Percentiles rank a stretch among this genome's conserved stretches.
These are phyloP conservation scores for Jacaranda copaia DNA, from an alignment of 257 asterid species.

Conservation along the genomic window DNA sequence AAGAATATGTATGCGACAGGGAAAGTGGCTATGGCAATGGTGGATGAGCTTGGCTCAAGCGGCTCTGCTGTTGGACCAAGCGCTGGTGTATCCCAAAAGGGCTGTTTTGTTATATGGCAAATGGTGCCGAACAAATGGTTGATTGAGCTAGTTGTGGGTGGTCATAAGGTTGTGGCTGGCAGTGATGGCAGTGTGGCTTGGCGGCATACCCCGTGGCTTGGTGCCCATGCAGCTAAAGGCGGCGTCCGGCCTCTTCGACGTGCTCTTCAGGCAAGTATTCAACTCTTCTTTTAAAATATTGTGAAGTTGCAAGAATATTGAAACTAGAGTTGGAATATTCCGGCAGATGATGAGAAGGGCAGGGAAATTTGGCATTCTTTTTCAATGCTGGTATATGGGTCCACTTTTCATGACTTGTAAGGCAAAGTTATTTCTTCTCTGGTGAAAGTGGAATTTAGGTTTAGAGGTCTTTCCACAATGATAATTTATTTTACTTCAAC, in stretches of 20 bases:
- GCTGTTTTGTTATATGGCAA: slow-evolving; percentile 91
- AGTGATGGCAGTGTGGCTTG: slow-evolving; percentile 87
- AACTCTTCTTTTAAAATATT: no score
- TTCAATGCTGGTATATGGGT: slow-evolving; percentile 33
- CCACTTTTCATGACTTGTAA: slow-evolving; percentile 14
- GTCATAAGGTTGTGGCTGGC: slow-evolving; percentile 82
- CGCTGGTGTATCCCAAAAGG: slow-evolving; percentile 53
- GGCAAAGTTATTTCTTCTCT: slow-evolving; percentile 15
- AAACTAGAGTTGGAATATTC: not conserved
- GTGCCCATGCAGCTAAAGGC: slow-evolving; percentile 83
- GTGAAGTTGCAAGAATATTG: no score
- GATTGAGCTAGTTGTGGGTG: slow-evolving; percentile 74
- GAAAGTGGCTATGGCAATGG: slow-evolving; percentile 72
- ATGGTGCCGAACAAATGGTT: slow-evolving; percentile 83
- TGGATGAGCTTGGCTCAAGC: slow-evolving; percentile 50
- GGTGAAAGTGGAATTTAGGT: slow-evolving; percentile 7
- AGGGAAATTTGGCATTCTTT: slow-evolving; percentile 13
- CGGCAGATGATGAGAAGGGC: not conserved
- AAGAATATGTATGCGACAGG: slow-evolving; percentile 81
- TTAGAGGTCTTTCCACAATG: slow-evolving; percentile 15
- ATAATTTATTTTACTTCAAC: slow-evolving; percentile 38
- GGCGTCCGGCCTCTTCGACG: slow-evolving; percentile 85
- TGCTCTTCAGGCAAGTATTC: slow-evolving; percentile 71
- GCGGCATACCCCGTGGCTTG: slow-evolving; percentile 94
- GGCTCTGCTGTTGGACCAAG: slow-evolving; percentile 33